Evolutionary conservation across 768 basidiomycete species (phyloP).

Genomic region (Rhodotorula diobovata): DNA sequence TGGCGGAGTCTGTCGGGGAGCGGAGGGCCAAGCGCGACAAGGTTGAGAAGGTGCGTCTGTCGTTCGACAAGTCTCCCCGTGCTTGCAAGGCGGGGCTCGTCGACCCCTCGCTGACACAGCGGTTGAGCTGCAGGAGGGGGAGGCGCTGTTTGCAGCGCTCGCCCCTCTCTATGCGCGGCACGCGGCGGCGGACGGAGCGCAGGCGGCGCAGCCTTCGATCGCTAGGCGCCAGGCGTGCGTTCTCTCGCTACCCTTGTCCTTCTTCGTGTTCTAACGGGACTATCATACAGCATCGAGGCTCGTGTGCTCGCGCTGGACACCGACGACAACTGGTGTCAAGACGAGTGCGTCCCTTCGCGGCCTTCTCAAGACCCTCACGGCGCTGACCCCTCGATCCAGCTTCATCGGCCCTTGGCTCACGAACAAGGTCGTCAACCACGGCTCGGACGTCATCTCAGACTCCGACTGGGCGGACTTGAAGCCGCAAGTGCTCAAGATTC

Average conservation of each 20-base stretch:
- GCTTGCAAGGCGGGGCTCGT: no score
- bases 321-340: not conserved
- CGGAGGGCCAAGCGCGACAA: not conserved
- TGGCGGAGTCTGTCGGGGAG: not conserved
- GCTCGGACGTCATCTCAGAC: not conserved
- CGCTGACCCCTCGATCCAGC: not conserved
- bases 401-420: not conserved
- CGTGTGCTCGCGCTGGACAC: not conserved
- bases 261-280: not conserved
- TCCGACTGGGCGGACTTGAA: not conserved
- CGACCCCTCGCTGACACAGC: not conserved
- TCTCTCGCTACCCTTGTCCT: no score
- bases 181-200: not conserved
- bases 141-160: slow-evolving; percentile 1
- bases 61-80: no score
- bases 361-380: not conserved
- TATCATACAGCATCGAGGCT: not conserved
- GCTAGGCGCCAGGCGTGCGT: not conserved
- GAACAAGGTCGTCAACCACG: not conserved
- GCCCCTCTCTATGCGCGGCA: not conserved
- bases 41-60: slow-evolving; percentile 2
- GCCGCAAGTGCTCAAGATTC: slow-evolving; percentile 3
- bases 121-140: not conserved
- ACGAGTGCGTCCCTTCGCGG: not conserved
- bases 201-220: not conserved